These are phyloP conservation scores for Barnettozyma hawaiiensis DNA, from an alignment of 1,139 yeast genomes.

Conservation along the genomic window DNA sequence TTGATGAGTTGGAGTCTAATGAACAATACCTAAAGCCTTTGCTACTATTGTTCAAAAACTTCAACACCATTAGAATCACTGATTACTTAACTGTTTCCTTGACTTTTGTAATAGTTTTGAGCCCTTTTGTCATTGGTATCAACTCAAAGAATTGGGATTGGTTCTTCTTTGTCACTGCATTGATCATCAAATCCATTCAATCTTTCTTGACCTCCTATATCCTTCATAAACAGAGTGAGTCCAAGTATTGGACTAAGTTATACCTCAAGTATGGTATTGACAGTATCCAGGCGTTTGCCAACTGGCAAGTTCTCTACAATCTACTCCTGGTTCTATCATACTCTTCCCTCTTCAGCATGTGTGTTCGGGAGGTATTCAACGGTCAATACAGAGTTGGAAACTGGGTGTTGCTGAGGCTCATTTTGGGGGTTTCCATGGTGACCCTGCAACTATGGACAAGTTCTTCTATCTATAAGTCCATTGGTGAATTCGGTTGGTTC, in stretches of 20 bases:
- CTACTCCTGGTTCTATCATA: slow-evolving; percentile 39
- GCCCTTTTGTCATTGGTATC: slow-evolving; percentile 42
- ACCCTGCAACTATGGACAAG: slow-evolving; percentile 70
- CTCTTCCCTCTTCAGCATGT: slow-evolving; percentile 31
- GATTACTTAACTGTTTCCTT: slow-evolving; percentile 55
- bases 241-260: slow-evolving; percentile 61
- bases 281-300: slow-evolving; percentile 62
- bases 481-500: slow-evolving; percentile 87
- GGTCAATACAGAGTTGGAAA: slow-evolving; percentile 30
- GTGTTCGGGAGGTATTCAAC: slow-evolving; percentile 33
- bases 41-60: slow-evolving; percentile 49
- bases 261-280: slow-evolving; percentile 65
- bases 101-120: slow-evolving; percentile 37
- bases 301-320: slow-evolving; percentile 74
- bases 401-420: slow-evolving; percentile 52
- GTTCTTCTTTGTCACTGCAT: slow-evolving; percentile 43
- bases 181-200: slow-evolving; percentile 48
- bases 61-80: slow-evolving; percentile 58
- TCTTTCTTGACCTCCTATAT: slow-evolving; percentile 48
- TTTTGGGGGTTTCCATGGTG: slow-evolving; percentile 50
- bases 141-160: slow-evolving; percentile 26
- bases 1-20: slow-evolving; percentile 32
- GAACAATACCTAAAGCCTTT: slow-evolving; percentile 51
- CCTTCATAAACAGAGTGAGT: slow-evolving; percentile 55
- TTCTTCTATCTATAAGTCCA: slow-evolving; percentile 61